Base-by-base conservation (phyloP, 306 rosid species). In the Sechiopsis laciniata region DNA sequence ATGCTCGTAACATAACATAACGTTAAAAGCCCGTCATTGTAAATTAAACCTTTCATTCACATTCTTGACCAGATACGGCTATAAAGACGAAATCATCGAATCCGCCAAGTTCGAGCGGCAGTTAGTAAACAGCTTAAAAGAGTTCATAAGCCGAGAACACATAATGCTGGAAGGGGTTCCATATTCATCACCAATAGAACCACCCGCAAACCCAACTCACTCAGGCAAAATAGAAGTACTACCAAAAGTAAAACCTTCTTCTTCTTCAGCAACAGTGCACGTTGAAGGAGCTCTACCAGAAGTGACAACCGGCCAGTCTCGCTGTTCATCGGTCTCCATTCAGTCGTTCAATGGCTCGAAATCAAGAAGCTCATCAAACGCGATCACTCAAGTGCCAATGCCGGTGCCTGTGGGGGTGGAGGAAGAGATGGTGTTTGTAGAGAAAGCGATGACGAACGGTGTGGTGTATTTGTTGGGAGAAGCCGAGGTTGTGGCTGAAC, bases 391-490 rank as follows among this genome's bases (percentile, higher is more conserved):
- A 12, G 82, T 82, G 21, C 71, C 76, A 4, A 9, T 40, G 46
- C 46, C 46, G 9, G 10, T 37, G 19, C 26, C 32, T 8, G 56
- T 64, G 55, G 84, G 83, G 60, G 83, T 76, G 26, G 85, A 89
- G 5, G 88, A 85, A 32, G 92, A 87, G 79, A 74, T 82, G 7
- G 79, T 72, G 26, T 86, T 89, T 24, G 80, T 88, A 20, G 88
- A 89, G 59, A 80, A 52, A 55, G 95, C 86, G 0, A 78, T 62
- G 86, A 84, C 88, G 62, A 84, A 79, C 4, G 88, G 96, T 1
- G 85, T 91, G n/a, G 95, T 91, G 10, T 84, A 91, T 76, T 83
- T 89, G 74, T 52, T 89, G 32, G 91, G 89, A 12, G 90, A 91
- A 78, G 87, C 89, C 19, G 90, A 91, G 64, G 95, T 91, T 29